These are phyloP conservation scores for Raphanus sativus DNA, from an alignment of 345 rosid genomes.

Conservation along the genomic window DNA sequence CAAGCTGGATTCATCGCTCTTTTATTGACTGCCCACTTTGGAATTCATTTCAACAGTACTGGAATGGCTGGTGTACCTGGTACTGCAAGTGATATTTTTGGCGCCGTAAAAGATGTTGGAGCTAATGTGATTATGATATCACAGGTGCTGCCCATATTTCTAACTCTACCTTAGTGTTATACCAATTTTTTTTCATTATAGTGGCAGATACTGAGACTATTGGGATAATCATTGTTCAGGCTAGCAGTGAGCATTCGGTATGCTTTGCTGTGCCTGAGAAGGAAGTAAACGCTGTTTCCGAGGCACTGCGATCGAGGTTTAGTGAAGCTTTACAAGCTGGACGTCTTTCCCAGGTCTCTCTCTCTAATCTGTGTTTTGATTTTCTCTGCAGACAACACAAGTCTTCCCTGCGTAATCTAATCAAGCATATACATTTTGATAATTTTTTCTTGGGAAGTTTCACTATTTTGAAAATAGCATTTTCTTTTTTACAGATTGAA, in stretches of 20 bases:
- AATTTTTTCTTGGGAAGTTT: not conserved
- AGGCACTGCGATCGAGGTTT: conserved; percentile 82
- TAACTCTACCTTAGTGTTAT: not conserved
- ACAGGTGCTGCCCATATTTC: conserved; percentile 53
- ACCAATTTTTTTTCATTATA: conserved; percentile 6
- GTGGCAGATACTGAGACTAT: conserved; percentile 24
- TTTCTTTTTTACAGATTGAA: conserved; percentile 54
- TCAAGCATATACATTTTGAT: not conserved
- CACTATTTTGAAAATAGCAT: conserved; percentile 18
- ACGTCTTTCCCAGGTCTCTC: conserved; percentile 90
- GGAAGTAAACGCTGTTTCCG: conserved; percentile 89
- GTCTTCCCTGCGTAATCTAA: not conserved
- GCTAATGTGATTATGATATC: conserved; percentile 99
- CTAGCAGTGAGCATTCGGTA: conserved; percentile 98
- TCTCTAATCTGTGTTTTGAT: conserved; percentile 15
- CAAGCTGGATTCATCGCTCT: not conserved
- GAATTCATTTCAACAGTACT: conserved; percentile 57
- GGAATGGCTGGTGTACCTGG: conserved; percentile 99
- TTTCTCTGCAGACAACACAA: not conserved
- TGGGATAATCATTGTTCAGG: conserved; percentile 49
- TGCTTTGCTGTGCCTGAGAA: conserved; percentile 99
- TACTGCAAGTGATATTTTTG: conserved; percentile 90
- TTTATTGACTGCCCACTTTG: too few relatives aligned
- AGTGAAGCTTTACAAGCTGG: conserved; percentile 88
- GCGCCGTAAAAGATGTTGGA: conserved; percentile 94